These are phyloP conservation scores for Calvatia gigantea DNA, from an alignment of 768 basidiomycete genomes.

Conservation along the genomic window DNA sequence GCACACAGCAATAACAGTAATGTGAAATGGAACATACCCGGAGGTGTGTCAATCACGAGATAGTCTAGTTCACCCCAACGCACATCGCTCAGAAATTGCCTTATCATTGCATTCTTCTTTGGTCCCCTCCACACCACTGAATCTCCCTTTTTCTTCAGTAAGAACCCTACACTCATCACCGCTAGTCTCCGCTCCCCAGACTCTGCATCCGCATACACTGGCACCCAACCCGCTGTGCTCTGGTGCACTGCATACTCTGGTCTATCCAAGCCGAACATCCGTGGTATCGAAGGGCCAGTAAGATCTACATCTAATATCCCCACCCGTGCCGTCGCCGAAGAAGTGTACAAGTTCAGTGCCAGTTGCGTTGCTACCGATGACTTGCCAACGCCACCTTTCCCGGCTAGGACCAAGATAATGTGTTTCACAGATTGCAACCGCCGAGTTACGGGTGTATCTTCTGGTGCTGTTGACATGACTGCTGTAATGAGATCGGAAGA, in stretches of 20 bases:
- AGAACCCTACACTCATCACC: slow-evolving; percentile 97
- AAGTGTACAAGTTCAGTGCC: slow-evolving; percentile 79
- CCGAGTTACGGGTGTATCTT: slow-evolving; percentile 58
- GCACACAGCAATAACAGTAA: not conserved
- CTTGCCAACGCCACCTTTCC: slow-evolving; percentile 98
- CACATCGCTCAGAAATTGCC: slow-evolving; percentile 94
- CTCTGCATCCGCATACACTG: slow-evolving; percentile 88
- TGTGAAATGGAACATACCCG: slow-evolving; percentile 52
- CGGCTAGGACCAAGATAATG: slow-evolving; percentile 90
- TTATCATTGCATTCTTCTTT: slow-evolving; percentile 98
- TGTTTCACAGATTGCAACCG: slow-evolving; percentile 75
- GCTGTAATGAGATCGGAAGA: not conserved
- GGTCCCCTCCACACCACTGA: slow-evolving; percentile 98
- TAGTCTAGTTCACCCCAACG: slow-evolving; percentile 93
- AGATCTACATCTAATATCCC: slow-evolving; percentile 94
- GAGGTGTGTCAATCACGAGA: slow-evolving; percentile 92
- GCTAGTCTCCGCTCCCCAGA: slow-evolving; percentile 57
- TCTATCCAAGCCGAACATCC: slow-evolving; percentile 90
- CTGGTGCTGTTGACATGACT: slow-evolving; percentile 26
- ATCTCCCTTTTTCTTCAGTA: slow-evolving; percentile 86
- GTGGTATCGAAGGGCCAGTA: slow-evolving; percentile 91
- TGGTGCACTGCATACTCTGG: slow-evolving; percentile 73
- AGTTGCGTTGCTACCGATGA: slow-evolving; percentile 94
- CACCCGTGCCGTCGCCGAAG: slow-evolving; percentile 62
- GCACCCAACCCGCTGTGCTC: slow-evolving; percentile 95